Evolutionary conservation across 2,329 filamentous ascomycete species (phyloP).

Genomic region (Talaromyces sp.): DNA sequence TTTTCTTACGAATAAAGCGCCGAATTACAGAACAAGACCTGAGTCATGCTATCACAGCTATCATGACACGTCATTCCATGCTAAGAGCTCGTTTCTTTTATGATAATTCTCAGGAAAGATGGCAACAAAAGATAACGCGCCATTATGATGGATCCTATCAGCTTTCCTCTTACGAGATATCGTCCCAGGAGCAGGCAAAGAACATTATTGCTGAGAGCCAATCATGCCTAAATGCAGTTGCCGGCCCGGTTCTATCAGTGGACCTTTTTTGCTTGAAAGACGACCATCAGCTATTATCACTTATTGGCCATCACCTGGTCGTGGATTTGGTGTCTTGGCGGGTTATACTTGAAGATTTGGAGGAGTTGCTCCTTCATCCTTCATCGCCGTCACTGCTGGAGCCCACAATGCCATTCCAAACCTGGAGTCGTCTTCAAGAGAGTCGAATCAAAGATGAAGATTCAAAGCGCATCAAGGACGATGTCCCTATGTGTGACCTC

Average conservation of each 20-base stretch:
- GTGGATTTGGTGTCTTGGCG: slow-evolving; percentile 38
- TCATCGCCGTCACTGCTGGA: slow-evolving; percentile 15
- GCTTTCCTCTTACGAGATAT: slow-evolving; percentile 17
- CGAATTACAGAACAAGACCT: slow-evolving; percentile 19
- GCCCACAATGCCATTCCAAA: slow-evolving; percentile 30
- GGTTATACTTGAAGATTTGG: slow-evolving; percentile 33
- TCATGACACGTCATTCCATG: slow-evolving; percentile 33
- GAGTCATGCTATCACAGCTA: slow-evolving; percentile 22
- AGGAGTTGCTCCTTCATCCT: slow-evolving; percentile 29
- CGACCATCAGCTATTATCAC: slow-evolving; percentile 23
- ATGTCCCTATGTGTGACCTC: slow-evolving; percentile 25
- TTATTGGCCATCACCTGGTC: slow-evolving; percentile 33
- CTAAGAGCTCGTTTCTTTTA: slow-evolving; percentile 27
- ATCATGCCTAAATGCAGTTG: slow-evolving; percentile 27
- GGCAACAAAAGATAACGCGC: slow-evolving; percentile 24
- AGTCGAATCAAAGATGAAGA: slow-evolving; percentile 15
- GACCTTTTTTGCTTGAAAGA: slow-evolving; percentile 36
- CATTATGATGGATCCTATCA: slow-evolving; percentile 25
- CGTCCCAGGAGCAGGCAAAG: slow-evolving; percentile 18
- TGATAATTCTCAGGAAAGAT: slow-evolving; percentile 12
- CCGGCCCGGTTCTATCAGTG: slow-evolving; percentile 35
- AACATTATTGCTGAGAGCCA: slow-evolving; percentile 24
- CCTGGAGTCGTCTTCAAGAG: slow-evolving; percentile 29
- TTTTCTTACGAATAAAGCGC: slow-evolving; percentile 26
- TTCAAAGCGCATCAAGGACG: neutral